Evolutionary conservation across 495 filamentous ascomycete species (phyloP).

Genomic region (Venustampulla echinocandica): DNA sequence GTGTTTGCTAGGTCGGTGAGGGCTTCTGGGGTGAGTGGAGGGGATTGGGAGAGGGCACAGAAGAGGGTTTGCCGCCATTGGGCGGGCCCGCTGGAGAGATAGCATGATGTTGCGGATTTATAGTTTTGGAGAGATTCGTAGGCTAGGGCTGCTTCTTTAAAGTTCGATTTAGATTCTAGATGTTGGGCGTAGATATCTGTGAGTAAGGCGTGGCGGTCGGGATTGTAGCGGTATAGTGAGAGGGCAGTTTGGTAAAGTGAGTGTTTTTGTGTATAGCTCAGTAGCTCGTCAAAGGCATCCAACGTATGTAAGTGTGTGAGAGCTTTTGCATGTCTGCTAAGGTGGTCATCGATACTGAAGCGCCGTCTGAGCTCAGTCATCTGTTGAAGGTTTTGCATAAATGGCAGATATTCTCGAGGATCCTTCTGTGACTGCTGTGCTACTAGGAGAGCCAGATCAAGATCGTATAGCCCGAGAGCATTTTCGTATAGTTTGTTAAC

Average conservation of each 20-base stretch:
- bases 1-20: conserved; percentile 53
- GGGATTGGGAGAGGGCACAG: conserved; percentile 52
- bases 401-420: conserved; percentile 90
- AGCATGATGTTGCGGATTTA: conserved; percentile 62
- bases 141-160: conserved; percentile 76
- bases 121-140: conserved; percentile 81
- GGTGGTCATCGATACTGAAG: conserved; percentile 82
- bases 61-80: conserved; percentile 87
- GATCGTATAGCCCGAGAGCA: conserved; percentile 80
- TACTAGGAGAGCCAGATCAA: conserved; percentile 81
- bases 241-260: conserved; percentile 69
- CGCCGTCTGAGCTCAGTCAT: conserved; percentile 57
- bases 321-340: conserved; percentile 68
- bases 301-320: conserved; percentile 56
- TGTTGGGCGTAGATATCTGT: conserved; percentile 70
- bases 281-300: conserved; percentile 61
- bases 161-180: conserved; percentile 62
- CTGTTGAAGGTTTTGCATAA: conserved; percentile 76
- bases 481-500: conserved; percentile 88
- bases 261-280: conserved; percentile 67
- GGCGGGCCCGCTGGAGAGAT: conserved; percentile 58
- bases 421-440: conserved; percentile 96
- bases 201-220: conserved; percentile 44
- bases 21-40: conserved; percentile 44
- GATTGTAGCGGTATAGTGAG: conserved; percentile 74